Evolutionary conservation across 306 rosid species (phyloP).

Genomic region (Pyrus betulifolia): DNA sequence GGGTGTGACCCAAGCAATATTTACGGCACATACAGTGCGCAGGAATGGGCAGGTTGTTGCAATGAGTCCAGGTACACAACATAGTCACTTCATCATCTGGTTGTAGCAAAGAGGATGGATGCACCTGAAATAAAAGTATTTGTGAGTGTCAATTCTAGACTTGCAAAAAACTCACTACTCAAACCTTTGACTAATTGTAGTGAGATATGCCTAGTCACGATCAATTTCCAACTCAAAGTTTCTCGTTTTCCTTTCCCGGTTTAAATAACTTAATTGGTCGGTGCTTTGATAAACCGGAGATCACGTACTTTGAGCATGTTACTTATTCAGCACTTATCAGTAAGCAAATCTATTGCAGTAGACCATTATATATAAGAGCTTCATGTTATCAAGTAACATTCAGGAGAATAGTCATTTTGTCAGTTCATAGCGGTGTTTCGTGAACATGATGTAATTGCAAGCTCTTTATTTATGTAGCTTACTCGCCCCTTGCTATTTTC

Average conservation of each 20-base stretch:
- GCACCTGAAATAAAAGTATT: constrained; percentile 48
- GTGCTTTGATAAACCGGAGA: constrained; percentile 5
- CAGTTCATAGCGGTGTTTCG: background rate
- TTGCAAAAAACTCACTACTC: background rate
- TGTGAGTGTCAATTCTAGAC: background rate
- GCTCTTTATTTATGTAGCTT: constrained; percentile 11
- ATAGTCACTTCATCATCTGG: constrained; percentile 70
- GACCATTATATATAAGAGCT: background rate
- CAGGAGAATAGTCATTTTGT: too few species aligned
- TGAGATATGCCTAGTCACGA: background rate
- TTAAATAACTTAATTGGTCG: background rate
- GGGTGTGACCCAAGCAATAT: constrained; percentile 68
- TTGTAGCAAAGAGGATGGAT: constrained; percentile 65
- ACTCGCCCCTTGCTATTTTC: constrained; percentile 77
- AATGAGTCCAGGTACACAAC: constrained; percentile 82
- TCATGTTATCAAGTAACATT: background rate
- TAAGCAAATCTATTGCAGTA: background rate
- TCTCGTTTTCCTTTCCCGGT: background rate
- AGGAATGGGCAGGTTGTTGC: constrained; percentile 81
- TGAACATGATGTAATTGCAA: constrained; percentile 7
- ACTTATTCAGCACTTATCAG: background rate
- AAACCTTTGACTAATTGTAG: background rate
- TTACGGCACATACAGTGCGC: constrained; percentile 73
- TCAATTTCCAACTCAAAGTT: background rate
- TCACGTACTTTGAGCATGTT: background rate